These are phyloP conservation scores for Monoraphidium neglectum DNA, from an alignment of 139 green algal species.

Conservation along the genomic window DNA sequence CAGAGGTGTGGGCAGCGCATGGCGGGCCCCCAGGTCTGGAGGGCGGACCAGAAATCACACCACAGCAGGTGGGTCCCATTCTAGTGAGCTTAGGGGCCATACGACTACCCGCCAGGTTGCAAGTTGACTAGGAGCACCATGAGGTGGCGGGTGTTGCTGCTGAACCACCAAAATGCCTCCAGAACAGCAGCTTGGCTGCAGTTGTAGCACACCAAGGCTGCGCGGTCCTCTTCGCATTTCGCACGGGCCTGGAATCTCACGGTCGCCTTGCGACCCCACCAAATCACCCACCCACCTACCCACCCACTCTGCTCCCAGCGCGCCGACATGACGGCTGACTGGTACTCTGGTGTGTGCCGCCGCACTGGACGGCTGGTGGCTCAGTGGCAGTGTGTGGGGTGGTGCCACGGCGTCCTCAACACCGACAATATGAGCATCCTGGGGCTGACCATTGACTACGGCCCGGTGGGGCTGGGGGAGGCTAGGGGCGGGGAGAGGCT, in stretches of 20 bases:
- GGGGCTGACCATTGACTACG: constrained; percentile 69
- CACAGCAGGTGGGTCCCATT: not conserved
- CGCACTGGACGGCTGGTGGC: constrained; percentile 52
- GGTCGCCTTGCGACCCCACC: too few species aligned
- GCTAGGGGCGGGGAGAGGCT: too few species aligned
- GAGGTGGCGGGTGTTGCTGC: too few species aligned
- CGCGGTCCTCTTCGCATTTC: too few species aligned
- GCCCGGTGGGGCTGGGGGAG: too few species aligned
- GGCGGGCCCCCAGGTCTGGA: not conserved
- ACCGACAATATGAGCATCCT: constrained; percentile 75
- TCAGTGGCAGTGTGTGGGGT: constrained; percentile 60
- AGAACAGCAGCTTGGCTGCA: too few species aligned
- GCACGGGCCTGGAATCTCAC: too few species aligned
- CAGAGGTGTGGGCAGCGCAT: constrained; percentile 43
- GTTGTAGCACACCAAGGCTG: too few species aligned
- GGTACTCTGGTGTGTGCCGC: constrained; percentile 41
- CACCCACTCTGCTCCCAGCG: not conserved
- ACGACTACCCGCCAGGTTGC: too few species aligned
- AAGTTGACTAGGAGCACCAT: too few species aligned
- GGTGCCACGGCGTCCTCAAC: constrained; percentile 66
- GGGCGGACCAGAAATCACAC: too few species aligned
- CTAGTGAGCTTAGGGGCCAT: not conserved
- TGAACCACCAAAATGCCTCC: too few species aligned
- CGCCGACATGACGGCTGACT: constrained; percentile 34
- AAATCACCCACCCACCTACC: not conserved